Evolutionary conservation across 208 protist species (phyloP).

Genomic region (Leishmania aethiopica): DNA sequence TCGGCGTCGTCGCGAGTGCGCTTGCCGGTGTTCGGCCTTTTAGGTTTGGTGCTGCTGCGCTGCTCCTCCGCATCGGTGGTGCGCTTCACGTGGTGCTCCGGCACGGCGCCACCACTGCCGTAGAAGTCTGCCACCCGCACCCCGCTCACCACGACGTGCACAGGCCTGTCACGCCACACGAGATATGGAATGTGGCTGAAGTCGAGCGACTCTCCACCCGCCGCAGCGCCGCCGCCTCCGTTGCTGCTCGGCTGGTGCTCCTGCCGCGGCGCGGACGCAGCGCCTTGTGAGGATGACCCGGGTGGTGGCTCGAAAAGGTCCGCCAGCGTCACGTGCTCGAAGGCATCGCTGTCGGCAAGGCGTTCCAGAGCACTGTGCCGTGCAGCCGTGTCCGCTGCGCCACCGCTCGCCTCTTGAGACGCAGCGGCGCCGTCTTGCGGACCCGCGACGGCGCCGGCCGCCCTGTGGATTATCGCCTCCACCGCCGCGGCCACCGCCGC

Average conservation of each 20-base stretch:
- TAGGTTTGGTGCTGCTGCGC: constrained; percentile 16
- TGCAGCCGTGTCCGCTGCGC: not conserved
- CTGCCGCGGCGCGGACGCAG: not conserved
- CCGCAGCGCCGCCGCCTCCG: not conserved
- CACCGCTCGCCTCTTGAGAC: not conserved
- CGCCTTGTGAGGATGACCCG: not conserved
- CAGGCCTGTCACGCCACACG: constrained; percentile 31
- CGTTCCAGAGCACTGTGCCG: not conserved
- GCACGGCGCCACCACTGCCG: constrained; percentile 53
- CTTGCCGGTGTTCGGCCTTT: constrained; percentile 5
- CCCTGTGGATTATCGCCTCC: constrained; percentile 15
- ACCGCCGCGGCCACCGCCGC: constrained; percentile 27
- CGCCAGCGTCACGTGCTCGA: constrained; percentile 31
- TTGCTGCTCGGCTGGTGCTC: not conserved
- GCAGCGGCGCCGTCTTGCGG: not conserved
- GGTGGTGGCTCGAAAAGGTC: constrained; percentile 30
- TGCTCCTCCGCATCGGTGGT: not conserved
- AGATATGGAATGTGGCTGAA: constrained; percentile 44
- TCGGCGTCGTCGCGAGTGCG: not conserved
- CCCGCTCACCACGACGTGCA: constrained; percentile 60
- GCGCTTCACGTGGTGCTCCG: constrained; percentile 30
- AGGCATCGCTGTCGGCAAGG: not conserved
- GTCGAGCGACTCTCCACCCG: constrained; percentile 2
- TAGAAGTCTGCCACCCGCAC: constrained; percentile 65
- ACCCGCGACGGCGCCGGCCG: not conserved